Conservation (phyloP, 1,284 basidiomycete species). For the Ceratobasidium sp. region DNA sequence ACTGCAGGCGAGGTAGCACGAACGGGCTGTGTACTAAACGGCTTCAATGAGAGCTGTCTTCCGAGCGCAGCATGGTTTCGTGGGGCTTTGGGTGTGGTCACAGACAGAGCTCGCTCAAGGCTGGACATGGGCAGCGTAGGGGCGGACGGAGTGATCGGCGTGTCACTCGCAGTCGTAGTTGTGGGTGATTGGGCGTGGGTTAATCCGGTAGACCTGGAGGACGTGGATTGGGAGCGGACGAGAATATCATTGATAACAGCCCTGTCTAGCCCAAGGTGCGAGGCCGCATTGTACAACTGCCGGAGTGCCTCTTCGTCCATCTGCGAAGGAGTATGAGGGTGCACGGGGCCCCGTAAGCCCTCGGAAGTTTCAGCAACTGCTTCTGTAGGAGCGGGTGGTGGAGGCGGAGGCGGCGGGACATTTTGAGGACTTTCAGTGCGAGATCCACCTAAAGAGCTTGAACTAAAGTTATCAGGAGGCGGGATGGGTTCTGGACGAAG, state of each 20-base stretch:
- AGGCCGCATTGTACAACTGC: constrained; percentile 77
- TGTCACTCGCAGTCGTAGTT: constrained; percentile 10
- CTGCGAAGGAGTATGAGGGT: constrained; percentile 3
- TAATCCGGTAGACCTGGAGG: constrained; percentile 53
- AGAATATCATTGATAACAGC: constrained; percentile 71
- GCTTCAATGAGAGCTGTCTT: constrained; percentile 32
- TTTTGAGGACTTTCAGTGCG: constrained; percentile 7
- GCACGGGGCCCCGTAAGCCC: not conserved
- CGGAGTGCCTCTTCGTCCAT: constrained; percentile 59
- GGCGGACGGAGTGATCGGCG: not conserved
- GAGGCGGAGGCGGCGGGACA: not conserved
- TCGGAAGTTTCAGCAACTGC: not conserved
- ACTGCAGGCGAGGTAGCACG: not conserved
- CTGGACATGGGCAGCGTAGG: constrained; percentile 9
- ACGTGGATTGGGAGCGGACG: constrained; percentile 69
- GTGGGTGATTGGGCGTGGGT: constrained; percentile 17
- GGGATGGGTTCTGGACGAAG: constrained; percentile 11
- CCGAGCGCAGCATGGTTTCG: constrained; percentile 19
- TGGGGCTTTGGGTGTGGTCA: constrained; percentile 34
- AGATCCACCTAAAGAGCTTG: constrained; percentile 25
- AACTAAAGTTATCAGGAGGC: constrained; percentile 24
- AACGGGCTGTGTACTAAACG: constrained; percentile 6
- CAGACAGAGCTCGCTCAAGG: constrained; percentile 16
- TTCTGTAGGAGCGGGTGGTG: not conserved
- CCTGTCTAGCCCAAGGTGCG: constrained; percentile 74